Percentiles rank a stretch among this genome's conserved stretches.
Conservation (phyloP, 306 rosid species). For the Vigna mungo region DNA sequence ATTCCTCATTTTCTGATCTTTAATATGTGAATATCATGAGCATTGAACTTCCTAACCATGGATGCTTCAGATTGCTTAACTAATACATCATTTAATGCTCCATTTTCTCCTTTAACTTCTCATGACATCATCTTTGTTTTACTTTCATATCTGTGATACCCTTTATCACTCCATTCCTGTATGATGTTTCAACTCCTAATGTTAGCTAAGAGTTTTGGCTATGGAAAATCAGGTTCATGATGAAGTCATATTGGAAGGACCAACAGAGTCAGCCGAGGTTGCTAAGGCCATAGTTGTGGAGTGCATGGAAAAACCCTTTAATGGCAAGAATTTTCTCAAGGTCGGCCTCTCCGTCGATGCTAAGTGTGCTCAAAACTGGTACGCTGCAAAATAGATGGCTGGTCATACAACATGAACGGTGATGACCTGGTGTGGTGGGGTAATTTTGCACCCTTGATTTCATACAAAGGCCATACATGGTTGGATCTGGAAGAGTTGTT, state of each 20-base stretch:
- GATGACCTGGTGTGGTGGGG: not conserved
- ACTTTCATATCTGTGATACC: not conserved
- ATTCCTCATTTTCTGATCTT: not conserved
- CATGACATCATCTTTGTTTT: not conserved
- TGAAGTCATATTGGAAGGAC: slow-evolving; percentile 98
- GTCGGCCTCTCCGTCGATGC: slow-evolving; percentile 91
- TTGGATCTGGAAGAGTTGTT: slow-evolving; percentile 26
- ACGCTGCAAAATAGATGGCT: slow-evolving; percentile 66
- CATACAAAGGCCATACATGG: slow-evolving; percentile 17
- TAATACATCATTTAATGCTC: not conserved
- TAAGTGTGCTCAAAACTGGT: slow-evolving; percentile 91
- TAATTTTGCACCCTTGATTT: slow-evolving; percentile 22
- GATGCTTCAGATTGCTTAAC: slow-evolving; percentile 27
- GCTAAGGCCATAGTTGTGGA: slow-evolving; percentile 90
- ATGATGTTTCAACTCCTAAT: slow-evolving; percentile 10
- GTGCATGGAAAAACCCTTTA: slow-evolving; percentile 90
- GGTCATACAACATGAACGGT: not conserved
- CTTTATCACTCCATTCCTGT: not conserved
- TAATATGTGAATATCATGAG: not conserved
- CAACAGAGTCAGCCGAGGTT: slow-evolving; percentile 77
- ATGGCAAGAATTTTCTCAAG: slow-evolving; percentile 71
- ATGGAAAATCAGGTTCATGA: slow-evolving; percentile 77
- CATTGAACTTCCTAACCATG: slow-evolving; percentile 2
- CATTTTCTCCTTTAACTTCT: not conserved
- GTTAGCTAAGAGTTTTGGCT: slow-evolving; percentile 18